Conservation (phyloP, 768 basidiomycete species). For the Suillus weaverae region DNA sequence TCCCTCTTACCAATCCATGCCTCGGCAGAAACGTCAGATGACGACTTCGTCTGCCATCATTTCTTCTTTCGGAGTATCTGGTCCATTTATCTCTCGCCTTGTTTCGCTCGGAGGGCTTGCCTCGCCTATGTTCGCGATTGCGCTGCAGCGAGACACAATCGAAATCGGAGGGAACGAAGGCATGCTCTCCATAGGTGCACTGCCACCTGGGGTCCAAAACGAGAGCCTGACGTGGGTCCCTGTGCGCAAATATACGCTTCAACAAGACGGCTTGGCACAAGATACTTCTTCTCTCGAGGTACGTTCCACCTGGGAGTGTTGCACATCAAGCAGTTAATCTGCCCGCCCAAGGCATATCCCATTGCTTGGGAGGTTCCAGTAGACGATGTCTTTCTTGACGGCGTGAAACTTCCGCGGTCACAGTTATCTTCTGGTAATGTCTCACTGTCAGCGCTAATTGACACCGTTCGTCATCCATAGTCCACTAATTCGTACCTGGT, state of each 20-base stretch:
- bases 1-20: constrained; percentile 1
- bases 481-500: background rate
- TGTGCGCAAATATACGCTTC: constrained; percentile 52
- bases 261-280: constrained; percentile 54
- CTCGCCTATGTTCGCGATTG: constrained; percentile 53
- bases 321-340: background rate
- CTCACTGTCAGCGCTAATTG: constrained; percentile 62
- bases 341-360: constrained; percentile 47
- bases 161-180: constrained; percentile 71
- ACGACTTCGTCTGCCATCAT: constrained; percentile 33
- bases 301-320: constrained; percentile 15
- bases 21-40: constrained; percentile 9
- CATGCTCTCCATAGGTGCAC: constrained; percentile 61
- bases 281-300: constrained; percentile 66
- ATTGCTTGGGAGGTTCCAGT: constrained; percentile 72
- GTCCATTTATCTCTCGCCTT: constrained; percentile 50
- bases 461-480: constrained; percentile 50
- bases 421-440: constrained; percentile 47
- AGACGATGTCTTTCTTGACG: constrained; percentile 74
- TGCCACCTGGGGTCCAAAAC: constrained; percentile 50
- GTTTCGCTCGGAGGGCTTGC: constrained; percentile 37
- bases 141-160: constrained; percentile 68
- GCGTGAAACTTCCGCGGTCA: constrained; percentile 57
- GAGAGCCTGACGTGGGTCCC: constrained; percentile 65
- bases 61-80: constrained; percentile 40